Conservation (phyloP, 2,329 filamentous ascomycete genomes). For the Ilyonectria destructans region DNA sequence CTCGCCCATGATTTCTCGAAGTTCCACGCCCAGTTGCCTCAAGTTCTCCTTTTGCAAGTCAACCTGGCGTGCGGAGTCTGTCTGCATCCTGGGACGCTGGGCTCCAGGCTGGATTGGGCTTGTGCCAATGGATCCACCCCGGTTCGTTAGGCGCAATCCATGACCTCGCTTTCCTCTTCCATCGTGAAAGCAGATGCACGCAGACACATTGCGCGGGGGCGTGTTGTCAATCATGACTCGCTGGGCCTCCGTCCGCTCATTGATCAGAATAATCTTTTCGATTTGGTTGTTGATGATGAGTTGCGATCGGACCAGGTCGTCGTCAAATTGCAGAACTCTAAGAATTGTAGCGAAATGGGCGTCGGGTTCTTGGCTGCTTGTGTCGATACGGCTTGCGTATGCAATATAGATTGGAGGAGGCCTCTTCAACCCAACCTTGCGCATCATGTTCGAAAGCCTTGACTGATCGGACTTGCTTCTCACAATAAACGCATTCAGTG, state of each 20-base stretch:
- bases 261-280: constrained; percentile 87
- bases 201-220: constrained; percentile 78
- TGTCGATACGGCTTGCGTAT: constrained; percentile 56
- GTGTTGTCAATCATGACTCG: constrained; percentile 77
- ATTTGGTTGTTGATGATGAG: constrained; percentile 87
- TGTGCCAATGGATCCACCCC: constrained; percentile 59
- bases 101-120: constrained; percentile 64
- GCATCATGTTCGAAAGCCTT: constrained; percentile 78
- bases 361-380: constrained; percentile 78
- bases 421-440: constrained; percentile 68
- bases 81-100: constrained; percentile 81
- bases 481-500: constrained; percentile 86
- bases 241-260: constrained; percentile 77
- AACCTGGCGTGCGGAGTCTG: constrained; percentile 80
- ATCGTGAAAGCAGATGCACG: constrained; percentile 81
- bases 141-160: constrained; percentile 72
- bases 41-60: constrained; percentile 65
- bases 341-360: constrained; percentile 82
- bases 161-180: constrained; percentile 66
- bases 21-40: constrained; percentile 70
- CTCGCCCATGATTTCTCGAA: constrained; percentile 67
- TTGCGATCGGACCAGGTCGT: constrained; percentile 83
- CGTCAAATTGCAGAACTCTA: constrained; percentile 85
- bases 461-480: constrained; percentile 82
- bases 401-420: constrained; percentile 59